phyloP scores from a whole-genome alignment of 148 eudicot genomes.

The Persicaria maculosa region DNA sequence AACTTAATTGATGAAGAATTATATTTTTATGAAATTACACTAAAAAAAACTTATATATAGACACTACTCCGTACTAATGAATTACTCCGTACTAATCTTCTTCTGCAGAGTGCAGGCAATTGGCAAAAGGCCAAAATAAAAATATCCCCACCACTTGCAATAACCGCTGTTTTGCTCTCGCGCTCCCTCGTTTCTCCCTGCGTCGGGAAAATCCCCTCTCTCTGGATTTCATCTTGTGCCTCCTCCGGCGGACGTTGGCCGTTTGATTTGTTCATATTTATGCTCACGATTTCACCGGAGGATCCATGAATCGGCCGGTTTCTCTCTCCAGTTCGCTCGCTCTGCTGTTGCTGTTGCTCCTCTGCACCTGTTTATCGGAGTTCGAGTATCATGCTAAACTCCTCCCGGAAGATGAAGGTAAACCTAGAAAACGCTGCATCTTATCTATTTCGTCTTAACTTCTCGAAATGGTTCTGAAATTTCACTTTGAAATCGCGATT shows the following conservation, averaged over 20 bases:
- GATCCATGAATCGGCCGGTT: not conserved
- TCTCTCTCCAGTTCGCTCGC: not conserved
- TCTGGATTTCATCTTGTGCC: not conserved
- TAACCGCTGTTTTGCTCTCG: not conserved
- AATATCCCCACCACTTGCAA: not conserved
- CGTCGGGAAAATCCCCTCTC: not conserved
- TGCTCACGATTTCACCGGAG: not conserved
- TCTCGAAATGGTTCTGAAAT: not conserved
- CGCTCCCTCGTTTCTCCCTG: not conserved
- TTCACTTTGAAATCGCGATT: not conserved
- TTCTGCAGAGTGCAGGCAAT: no score
- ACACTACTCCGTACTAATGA: no score
- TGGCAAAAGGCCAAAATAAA: no score
- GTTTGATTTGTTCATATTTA: not conserved
- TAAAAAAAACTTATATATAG: no score
- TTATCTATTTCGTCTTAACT: not conserved
- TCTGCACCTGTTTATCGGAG: not conserved
- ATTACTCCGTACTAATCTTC: no score
- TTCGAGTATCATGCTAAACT: conserved; percentile 5
- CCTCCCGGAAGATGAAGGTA: conserved; percentile 11
- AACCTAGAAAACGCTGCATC: not conserved
- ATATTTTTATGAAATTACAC: no score
- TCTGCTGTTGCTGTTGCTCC: conserved; percentile 2
- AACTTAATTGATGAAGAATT: no score
- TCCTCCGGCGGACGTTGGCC: not conserved